A percentile compares a stretch with the other conserved stretches of the same genome.
Conservation (phyloP, 495 filamentous ascomycete species). For the Cladorrhinum samala region DNA sequence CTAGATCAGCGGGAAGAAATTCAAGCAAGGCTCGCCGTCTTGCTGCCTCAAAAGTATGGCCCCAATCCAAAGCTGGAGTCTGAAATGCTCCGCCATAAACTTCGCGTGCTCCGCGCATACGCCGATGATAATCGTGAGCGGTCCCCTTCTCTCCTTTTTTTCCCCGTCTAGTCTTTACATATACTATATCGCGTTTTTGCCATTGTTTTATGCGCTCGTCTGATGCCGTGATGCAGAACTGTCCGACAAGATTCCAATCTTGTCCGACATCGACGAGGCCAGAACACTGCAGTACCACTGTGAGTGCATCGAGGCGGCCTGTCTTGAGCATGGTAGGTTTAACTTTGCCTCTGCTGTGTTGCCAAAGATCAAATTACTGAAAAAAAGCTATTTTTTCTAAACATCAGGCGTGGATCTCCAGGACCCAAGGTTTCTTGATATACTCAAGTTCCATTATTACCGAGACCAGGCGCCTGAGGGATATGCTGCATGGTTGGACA, state of each 20-base stretch:
- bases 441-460: slow-evolving; percentile 31
- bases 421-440: slow-evolving; percentile 36
- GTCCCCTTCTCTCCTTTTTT: slow-evolving; percentile 2
- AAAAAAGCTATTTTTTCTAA: slow-evolving; percentile 1
- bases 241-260: slow-evolving; percentile 34
- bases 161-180: background rate
- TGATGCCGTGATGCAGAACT: slow-evolving; percentile 34
- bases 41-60: slow-evolving; percentile 40
- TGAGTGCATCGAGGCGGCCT: slow-evolving; percentile 45
- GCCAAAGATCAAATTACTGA: slow-evolving; percentile 1
- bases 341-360: background rate
- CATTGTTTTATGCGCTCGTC: slow-evolving; percentile 15
- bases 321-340: slow-evolving; percentile 42
- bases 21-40: slow-evolving; percentile 39
- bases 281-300: slow-evolving; percentile 43
- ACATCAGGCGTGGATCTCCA: slow-evolving; percentile 39
- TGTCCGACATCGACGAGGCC: slow-evolving; percentile 47
- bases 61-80: slow-evolving; percentile 39
- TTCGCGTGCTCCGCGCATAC: slow-evolving; percentile 37
- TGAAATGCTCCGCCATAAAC: slow-evolving; percentile 44
- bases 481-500: slow-evolving; percentile 42
- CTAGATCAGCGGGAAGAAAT: slow-evolving; percentile 47
- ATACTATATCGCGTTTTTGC: too few species aligned
- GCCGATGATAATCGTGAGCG: slow-evolving; percentile 40
- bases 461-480: slow-evolving; percentile 37